phyloP scores from a whole-genome alignment of 1,139 yeast species.

The Suhomyces chickasaworum region DNA sequence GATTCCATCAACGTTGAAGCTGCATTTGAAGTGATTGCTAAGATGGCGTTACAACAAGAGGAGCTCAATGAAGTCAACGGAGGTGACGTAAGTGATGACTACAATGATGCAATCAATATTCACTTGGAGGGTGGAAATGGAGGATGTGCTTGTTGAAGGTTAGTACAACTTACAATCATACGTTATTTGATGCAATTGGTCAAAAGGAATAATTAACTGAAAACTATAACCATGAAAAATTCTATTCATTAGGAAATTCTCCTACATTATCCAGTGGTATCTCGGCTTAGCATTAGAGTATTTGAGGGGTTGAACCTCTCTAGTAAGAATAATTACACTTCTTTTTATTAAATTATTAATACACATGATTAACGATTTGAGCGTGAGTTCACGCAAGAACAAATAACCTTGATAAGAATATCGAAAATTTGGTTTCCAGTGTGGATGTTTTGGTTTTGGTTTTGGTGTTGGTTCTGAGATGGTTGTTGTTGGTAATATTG shows the following conservation, averaged over 20 bases:
- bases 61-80: slow-evolving; percentile 86
- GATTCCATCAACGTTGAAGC: slow-evolving; percentile 62
- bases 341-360: slow-evolving; percentile 12
- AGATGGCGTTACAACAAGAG: slow-evolving; percentile 91
- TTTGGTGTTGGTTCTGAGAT: slow-evolving; percentile 30
- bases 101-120: slow-evolving; percentile 93
- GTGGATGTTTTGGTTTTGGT: slow-evolving; percentile 26
- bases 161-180: background rate
- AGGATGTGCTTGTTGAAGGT: slow-evolving; percentile 69
- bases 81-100: slow-evolving; percentile 72
- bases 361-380: slow-evolving; percentile 10
- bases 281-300: slow-evolving; percentile 2
- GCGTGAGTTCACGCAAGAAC: slow-evolving; percentile 31
- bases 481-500: slow-evolving; percentile 27
- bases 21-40: slow-evolving; percentile 94
- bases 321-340: slow-evolving; percentile 1
- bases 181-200: background rate
- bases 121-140: slow-evolving; percentile 78
- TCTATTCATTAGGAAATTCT: no score
- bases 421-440: slow-evolving; percentile 37
- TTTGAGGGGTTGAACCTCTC: slow-evolving; percentile 7
- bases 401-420: slow-evolving; percentile 33
- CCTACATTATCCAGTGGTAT: background rate
- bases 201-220: background rate
- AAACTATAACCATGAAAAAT: background rate